A percentile compares a stretch with the other conserved stretches of the same genome.
Evolutionary conservation across 2,329 filamentous ascomycete species (phyloP).

Genomic region (Xylariaceae sp.): DNA sequence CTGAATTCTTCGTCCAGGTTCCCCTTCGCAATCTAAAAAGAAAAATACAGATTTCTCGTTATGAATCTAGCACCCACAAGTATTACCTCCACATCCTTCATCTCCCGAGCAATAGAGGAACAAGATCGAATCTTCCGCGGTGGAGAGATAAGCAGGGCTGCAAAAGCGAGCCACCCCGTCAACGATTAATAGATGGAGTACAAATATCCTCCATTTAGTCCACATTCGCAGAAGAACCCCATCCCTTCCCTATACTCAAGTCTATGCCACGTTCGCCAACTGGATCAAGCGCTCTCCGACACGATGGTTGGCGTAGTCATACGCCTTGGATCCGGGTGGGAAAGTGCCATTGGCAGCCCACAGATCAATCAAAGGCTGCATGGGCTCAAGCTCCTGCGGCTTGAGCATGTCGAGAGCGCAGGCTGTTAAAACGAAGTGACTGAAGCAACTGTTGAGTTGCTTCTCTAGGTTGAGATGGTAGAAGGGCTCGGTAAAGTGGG

Average conservation of each 20-base stretch:
- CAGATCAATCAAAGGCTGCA: constrained; percentile 89
- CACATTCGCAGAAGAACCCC: neutral
- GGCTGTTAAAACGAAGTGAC: constrained; percentile 75
- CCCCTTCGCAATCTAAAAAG: too few relatives aligned
- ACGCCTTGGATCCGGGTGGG: constrained; percentile 66
- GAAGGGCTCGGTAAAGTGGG: constrained; percentile 81
- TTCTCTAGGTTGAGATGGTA: constrained; percentile 78
- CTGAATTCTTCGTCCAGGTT: too few relatives aligned
- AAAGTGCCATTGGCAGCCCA: constrained; percentile 88
- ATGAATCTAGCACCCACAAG: too few relatives aligned
- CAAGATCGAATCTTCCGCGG: neutral
- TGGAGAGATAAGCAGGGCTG: neutral
- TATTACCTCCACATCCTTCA: too few relatives aligned
- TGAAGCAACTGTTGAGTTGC: constrained; percentile 81
- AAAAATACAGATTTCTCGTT: too few relatives aligned
- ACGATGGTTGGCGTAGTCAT: constrained; percentile 58
- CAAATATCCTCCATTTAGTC: neutral
- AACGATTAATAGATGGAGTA: neutral
- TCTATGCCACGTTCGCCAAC: constrained; percentile 32
- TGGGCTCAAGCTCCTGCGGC: constrained; percentile 87
- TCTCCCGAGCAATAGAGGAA: too few relatives aligned
- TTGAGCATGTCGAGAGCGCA: constrained; percentile 79
- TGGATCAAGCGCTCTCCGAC: constrained; percentile 56
- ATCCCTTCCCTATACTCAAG: neutral
- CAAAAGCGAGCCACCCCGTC: too few relatives aligned